Evolutionary conservation across 495 filamentous ascomycete species (phyloP).

Genomic region (Hypoxylon perforatum): DNA sequence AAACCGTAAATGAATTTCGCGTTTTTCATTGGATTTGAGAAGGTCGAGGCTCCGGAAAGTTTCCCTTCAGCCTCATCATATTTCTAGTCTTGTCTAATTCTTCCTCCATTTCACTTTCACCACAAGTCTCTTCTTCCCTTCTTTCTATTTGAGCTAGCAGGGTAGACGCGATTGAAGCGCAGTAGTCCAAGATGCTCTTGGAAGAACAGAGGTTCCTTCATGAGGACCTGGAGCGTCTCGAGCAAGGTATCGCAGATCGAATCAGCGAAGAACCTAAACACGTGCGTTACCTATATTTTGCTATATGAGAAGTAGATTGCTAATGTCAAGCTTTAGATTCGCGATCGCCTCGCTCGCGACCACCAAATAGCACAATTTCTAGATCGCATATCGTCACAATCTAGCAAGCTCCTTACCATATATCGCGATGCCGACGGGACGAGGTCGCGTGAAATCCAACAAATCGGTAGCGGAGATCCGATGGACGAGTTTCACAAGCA

Average conservation of each 20-base stretch:
- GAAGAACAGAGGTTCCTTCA: constrained; percentile 94
- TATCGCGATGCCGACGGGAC: constrained; percentile 82
- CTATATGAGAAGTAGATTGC: constrained; percentile 23
- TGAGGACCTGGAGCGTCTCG: constrained; percentile 93
- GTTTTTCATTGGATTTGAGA: constrained; percentile 22
- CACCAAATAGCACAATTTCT: constrained; percentile 92
- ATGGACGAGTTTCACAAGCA: constrained; percentile 95
- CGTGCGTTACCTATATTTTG: constrained; percentile 62
- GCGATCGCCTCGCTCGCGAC: constrained; percentile 85
- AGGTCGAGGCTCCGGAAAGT: constrained; percentile 14
- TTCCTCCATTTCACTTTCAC: not conserved
- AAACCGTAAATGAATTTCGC: not conserved
- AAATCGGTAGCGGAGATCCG: constrained; percentile 85
- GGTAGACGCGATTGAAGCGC: not conserved
- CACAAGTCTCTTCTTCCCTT: not conserved
- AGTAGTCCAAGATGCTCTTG: constrained; percentile 71
- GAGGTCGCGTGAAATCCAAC: constrained; percentile 81
- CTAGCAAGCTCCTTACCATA: constrained; percentile 79
- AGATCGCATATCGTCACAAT: constrained; percentile 85
- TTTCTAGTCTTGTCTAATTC: not conserved
- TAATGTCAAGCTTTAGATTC: constrained; percentile 69
- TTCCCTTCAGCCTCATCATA: constrained; percentile 34
- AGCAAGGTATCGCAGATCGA: constrained; percentile 92
- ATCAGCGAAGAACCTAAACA: constrained; percentile 87
- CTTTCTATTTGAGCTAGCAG: not conserved